Evolutionary conservation across 768 basidiomycete species (phyloP), one percentile per base, ranked within the genome.

Genomic region (Tubosaeta sp.): DNA sequence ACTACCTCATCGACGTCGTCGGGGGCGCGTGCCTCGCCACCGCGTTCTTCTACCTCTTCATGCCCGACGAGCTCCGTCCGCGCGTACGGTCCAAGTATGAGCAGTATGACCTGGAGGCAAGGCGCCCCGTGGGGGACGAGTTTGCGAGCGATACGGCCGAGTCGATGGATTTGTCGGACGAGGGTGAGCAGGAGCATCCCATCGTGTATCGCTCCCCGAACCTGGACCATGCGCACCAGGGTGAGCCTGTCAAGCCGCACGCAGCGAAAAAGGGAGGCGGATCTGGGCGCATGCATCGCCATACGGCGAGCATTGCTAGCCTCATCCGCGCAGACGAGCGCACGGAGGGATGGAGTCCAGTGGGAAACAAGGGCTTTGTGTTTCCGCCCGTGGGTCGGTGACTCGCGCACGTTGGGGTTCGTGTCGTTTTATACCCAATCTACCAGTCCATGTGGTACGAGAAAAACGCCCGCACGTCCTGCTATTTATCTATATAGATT

Each of bases 1-100:
- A 98, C 74, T 98, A 98, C 76, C 87, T 99, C 65, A 94, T 99
- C 72, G 97, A 99, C 65, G 91, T 97, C 65, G 91, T 93, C 45
- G 90, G 85, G 10, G 97, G 97, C 13, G 91, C 88, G 0, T 95
- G 94, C 65, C 80, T 99, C 56, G 87, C 95, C 43, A 85, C 87
- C 34, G 79, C 81, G 17, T 85, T 82, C 63, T 98, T 97, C 77
- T 97, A 92, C 74, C 63, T 89, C 57, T 86, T 85, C 72, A 83
- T 97, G 63, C 92, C 94, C 0, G 84, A 88, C 56, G 84, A 87
- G 52, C 77, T 95, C 57, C 81, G 80, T 53, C 61, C 76, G 0
- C 74, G 75, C 8, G 48, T 38, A 5, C 59, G 59, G 12, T 79
- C 75, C 54, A 91, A 91, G 67, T 90, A 91, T 62, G 86, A 85